phyloP scores from a whole-genome alignment of 2,329 filamentous ascomycete genomes.

The Trichoderma cornu-damae region DNA sequence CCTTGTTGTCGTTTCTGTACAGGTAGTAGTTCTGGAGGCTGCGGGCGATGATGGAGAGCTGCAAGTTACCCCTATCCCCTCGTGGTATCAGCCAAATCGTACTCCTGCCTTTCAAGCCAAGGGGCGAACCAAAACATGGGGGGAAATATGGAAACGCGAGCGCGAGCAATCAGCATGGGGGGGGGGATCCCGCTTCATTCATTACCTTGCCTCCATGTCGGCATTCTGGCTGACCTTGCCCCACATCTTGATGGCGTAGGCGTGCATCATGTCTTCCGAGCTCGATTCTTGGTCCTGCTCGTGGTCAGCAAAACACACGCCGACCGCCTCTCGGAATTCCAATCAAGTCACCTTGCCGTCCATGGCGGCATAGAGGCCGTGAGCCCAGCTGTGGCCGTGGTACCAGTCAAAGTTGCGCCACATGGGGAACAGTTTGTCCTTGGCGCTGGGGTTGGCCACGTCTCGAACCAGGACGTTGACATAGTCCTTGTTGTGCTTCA shows the following conservation, averaged over 20 bases:
- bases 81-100: neutral
- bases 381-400: slow-evolving; percentile 91
- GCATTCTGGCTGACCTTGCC: slow-evolving; percentile 69
- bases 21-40: slow-evolving; percentile 78
- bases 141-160: neutral
- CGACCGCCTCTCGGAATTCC: neutral
- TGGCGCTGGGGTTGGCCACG: slow-evolving; percentile 64
- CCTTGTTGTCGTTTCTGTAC: slow-evolving; percentile 62
- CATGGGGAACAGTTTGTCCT: slow-evolving; percentile 73
- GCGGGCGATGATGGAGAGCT: slow-evolving; percentile 72
- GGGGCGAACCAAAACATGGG: too few species aligned
- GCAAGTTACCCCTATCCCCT: slow-evolving; percentile 67
- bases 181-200: slow-evolving; percentile 15
- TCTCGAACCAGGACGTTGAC: slow-evolving; percentile 83
- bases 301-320: neutral
- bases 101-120: neutral
- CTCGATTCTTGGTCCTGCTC: slow-evolving; percentile 72
- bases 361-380: slow-evolving; percentile 62
- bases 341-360: slow-evolving; percentile 59
- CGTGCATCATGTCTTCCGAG: slow-evolving; percentile 83
- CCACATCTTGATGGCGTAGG: slow-evolving; percentile 93
- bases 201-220: slow-evolving; percentile 69
- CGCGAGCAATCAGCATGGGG: neutral
- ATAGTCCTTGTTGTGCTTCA: slow-evolving; percentile 66
- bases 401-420: slow-evolving; percentile 89